A percentile compares a stretch with the other conserved stretches of the same genome.
Conservation (phyloP, 192 early-diverging fungal genomes). For the Cetraspora pellucida region DNA sequence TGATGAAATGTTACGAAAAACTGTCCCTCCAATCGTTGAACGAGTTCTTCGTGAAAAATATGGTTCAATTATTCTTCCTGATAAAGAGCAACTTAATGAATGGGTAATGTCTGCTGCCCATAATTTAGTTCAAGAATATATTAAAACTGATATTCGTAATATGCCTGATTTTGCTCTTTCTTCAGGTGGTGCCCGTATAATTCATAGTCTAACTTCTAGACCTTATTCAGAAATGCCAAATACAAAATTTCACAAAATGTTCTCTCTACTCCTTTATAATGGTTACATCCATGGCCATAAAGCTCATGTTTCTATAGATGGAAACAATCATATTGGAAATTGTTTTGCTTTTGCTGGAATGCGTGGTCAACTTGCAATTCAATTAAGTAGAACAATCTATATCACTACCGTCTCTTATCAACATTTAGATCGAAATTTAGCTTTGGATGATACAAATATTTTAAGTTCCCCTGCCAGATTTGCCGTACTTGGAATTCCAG, state of each 20-base stretch:
- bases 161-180: constrained; percentile 65
- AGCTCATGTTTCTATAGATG: background rate
- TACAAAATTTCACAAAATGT: background rate
- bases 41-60: background rate
- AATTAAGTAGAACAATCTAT: constrained; percentile 58
- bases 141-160: background rate
- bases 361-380: constrained; percentile 62
- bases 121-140: background rate
- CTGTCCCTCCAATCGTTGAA: background rate
- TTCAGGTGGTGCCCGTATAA: constrained; percentile 63
- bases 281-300: constrained; percentile 19
- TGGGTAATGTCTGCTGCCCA: background rate
- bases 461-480: constrained; percentile 62
- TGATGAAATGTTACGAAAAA: background rate
- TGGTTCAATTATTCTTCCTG: background rate
- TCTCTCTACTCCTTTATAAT: background rate
- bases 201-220: constrained; percentile 58
- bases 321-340: constrained; percentile 40
- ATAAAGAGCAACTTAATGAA: background rate
- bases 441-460: constrained; percentile 48
- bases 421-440: constrained; percentile 59
- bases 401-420: constrained; percentile 65
- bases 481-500: constrained; percentile 58
- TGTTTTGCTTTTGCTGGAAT: constrained; percentile 74
- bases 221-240: constrained; percentile 20